Evolutionary conservation across 192 early-diverging fungal genomes (phyloP).

Genomic region (Phycomyces blakesleeanus): DNA sequence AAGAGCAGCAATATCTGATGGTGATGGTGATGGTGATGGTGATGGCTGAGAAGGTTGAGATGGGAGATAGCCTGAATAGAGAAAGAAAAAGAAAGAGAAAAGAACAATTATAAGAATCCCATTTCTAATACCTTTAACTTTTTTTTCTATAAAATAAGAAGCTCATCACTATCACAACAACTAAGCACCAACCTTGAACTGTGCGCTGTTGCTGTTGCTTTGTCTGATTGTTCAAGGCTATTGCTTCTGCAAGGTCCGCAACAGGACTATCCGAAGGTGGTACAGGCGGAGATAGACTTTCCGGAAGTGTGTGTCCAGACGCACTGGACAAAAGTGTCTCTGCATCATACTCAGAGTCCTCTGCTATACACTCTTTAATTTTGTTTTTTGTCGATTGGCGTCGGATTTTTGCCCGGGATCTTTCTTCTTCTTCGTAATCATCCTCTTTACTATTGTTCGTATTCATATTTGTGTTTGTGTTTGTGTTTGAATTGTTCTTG

Average conservation of each 20-base stretch:
- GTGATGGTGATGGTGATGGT: not conserved
- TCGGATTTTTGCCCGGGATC: not conserved
- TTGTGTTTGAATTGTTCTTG: too few relatives aligned
- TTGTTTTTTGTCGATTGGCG: not conserved
- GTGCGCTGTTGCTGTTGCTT: not conserved
- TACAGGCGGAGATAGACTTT: not conserved
- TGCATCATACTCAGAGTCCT: not conserved
- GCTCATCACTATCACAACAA: not conserved
- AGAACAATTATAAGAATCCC: too few relatives aligned
- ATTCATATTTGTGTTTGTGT: too few relatives aligned
- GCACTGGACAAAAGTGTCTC: not conserved
- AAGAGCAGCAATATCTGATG: conserved; percentile 2
- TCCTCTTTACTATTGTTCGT: too few relatives aligned
- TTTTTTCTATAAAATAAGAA: not conserved
- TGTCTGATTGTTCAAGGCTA: conserved; percentile 22
- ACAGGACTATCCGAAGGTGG: not conserved
- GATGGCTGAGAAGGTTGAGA: not conserved
- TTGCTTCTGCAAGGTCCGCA: conserved; percentile 16
- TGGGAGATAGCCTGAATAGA: not conserved
- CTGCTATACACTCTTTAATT: not conserved
- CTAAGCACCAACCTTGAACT: not conserved
- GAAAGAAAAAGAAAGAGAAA: not conserved
- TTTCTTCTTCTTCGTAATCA: conserved; percentile 21
- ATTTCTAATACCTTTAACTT: too few relatives aligned
- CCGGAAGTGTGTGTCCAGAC: not conserved